Conservation (phyloP, 345 rosid species). For the Crucihimalaya himalaica region DNA sequence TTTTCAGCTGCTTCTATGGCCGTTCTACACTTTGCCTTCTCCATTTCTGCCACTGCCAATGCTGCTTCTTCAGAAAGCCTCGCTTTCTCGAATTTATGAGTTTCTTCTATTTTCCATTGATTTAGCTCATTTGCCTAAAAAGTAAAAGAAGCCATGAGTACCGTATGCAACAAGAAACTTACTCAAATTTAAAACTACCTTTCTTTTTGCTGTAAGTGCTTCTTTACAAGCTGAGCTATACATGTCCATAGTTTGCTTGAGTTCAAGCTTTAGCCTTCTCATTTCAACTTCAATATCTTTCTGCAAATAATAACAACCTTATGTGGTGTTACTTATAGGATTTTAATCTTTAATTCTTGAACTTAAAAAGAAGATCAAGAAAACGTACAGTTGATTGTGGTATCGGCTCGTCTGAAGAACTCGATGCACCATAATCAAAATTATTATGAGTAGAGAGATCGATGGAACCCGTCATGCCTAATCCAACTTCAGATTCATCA, state of each 20-base stretch:
- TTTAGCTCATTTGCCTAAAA: conserved; percentile 69
- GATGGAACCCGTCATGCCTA: conserved; percentile 6
- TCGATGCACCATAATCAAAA: conserved; percentile 36
- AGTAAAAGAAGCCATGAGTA: not conserved
- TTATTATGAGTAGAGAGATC: conserved; percentile 28
- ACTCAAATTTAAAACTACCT: not conserved
- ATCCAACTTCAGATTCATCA: conserved; percentile 25
- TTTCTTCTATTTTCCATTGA: conserved; percentile 69
- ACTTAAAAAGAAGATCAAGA: not conserved
- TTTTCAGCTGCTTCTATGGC: conserved; percentile 81
- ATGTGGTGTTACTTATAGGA: not conserved
- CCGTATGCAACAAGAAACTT: not conserved
- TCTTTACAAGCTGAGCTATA: conserved; percentile 86
- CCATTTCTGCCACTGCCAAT: conserved; percentile 71
- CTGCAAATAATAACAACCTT: conserved; percentile 41
- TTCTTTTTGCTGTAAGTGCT: conserved; percentile 72
- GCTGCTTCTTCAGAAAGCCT: conserved; percentile 74
- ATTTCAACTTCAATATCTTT: conserved; percentile 73
- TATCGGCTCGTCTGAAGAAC: conserved; percentile 37
- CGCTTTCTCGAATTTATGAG: conserved; percentile 63
- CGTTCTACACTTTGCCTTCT: conserved; percentile 74
- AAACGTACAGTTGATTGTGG: conserved; percentile 44
- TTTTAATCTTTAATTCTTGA: not conserved
- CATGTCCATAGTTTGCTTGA: conserved; percentile 87
- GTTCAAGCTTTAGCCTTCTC: conserved; percentile 77